Conservation (phyloP, 2,329 filamentous ascomycete genomes). For the Epichloe scottii region DNA sequence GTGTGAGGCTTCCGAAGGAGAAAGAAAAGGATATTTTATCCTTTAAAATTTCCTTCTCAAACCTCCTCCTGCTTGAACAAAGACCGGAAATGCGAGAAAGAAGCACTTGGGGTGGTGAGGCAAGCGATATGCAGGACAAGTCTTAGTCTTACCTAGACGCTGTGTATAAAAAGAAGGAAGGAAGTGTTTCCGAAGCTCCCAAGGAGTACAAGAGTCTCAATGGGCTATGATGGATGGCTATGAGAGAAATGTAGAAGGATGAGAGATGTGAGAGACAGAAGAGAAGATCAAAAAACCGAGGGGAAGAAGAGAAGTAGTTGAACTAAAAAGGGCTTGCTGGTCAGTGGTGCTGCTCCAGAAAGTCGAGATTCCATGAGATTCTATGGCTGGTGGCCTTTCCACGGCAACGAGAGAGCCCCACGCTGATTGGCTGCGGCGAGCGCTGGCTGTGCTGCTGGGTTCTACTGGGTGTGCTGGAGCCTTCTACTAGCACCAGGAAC, state of each 20-base stretch:
- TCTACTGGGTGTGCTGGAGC: constrained; percentile 11
- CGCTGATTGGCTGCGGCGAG: constrained; percentile 15
- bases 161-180: constrained; percentile 8
- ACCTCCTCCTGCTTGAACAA: background rate
- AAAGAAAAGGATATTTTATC: background rate
- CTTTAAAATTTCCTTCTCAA: background rate
- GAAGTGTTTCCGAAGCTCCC: constrained; percentile 3
- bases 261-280: constrained; percentile 11
- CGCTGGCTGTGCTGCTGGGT: background rate
- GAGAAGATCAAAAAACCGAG: constrained; percentile 13
- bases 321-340: constrained; percentile 22
- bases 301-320: constrained; percentile 12
- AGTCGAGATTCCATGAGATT: constrained; percentile 34
- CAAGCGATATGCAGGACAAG: background rate
- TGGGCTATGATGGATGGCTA: constrained; percentile 6
- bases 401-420: constrained; percentile 10
- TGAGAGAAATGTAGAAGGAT: constrained; percentile 7
- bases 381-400: constrained; percentile 23
- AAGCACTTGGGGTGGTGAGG: background rate
- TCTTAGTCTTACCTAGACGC: constrained; percentile 15
- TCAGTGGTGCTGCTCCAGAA: constrained; percentile 9
- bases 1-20: background rate
- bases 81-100: background rate
- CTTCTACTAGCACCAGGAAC: constrained; percentile 14
- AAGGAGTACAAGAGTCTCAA: constrained; percentile 11